phyloP scores from a whole-genome alignment of 2,329 filamentous ascomycete genomes.

The Emergomyces orientalis region DNA sequence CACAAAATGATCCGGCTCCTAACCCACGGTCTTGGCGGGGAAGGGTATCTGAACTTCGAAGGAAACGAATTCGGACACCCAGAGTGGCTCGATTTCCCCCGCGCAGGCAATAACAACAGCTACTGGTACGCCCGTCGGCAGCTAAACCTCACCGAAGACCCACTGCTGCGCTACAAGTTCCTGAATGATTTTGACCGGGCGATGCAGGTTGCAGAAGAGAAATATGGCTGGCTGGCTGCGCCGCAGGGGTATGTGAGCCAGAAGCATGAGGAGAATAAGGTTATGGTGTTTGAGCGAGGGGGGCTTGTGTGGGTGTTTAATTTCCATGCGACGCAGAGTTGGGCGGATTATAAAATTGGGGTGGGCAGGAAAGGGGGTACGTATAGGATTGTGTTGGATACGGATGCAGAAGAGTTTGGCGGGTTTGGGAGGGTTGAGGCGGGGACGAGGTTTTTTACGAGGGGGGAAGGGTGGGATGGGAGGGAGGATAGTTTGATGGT shows the following conservation, averaged over 20 bases:
- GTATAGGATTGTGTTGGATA: conserved; percentile 77
- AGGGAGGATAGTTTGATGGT: conserved; percentile 86
- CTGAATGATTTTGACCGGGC: conserved; percentile 87
- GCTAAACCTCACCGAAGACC: conserved; percentile 83
- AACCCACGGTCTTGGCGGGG: conserved; percentile 83
- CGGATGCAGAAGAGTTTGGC: conserved; percentile 67
- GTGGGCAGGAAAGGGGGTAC: conserved; percentile 68
- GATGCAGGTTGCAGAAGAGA: conserved; percentile 81
- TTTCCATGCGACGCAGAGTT: conserved; percentile 78
- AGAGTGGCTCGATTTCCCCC: conserved; percentile 97
- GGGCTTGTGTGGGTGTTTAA: conserved; percentile 93
- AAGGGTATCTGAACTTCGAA: conserved; percentile 97
- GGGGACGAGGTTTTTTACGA: conserved; percentile 84
- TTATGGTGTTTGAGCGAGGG: conserved; percentile 88
- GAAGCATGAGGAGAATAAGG: conserved; percentile 89
- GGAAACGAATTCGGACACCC: conserved; percentile 98
- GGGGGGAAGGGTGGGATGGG: conserved; percentile 79
- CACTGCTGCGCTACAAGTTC: conserved; percentile 75
- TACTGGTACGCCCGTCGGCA: conserved; percentile 93
- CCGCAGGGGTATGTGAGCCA: conserved; percentile 84
- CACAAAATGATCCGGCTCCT: conserved; percentile 97
- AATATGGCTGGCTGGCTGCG: conserved; percentile 82
- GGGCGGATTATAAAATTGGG: conserved; percentile 84
- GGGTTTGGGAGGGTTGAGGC: conserved; percentile 70
- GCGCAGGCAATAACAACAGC: conserved; percentile 82